A percentile compares a stretch with the other conserved stretches of the same genome.
Evolutionary conservation across 768 basidiomycete genomes (phyloP).

Genomic region (Gymnopilus dilepis): DNA sequence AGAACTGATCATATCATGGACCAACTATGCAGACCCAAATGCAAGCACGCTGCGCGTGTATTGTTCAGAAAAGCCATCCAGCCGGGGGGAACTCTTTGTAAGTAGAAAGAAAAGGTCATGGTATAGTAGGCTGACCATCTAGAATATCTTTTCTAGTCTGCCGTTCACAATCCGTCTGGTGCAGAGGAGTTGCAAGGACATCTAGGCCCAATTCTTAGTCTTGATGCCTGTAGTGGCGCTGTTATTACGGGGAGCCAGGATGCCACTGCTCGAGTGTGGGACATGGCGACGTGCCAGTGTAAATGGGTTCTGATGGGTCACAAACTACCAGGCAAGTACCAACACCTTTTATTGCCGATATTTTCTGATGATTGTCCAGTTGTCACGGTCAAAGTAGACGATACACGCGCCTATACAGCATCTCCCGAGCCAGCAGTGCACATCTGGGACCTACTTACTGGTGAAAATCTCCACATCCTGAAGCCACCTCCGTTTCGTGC

Average conservation of each 20-base stretch:
- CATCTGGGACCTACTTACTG: constrained; percentile 82
- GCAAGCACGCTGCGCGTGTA: neutral
- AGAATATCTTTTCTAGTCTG: constrained; percentile 35
- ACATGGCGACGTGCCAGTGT: constrained; percentile 76
- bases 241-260: constrained; percentile 92
- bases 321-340: constrained; percentile 72
- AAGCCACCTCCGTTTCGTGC: constrained; percentile 88
- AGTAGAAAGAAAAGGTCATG: no score
- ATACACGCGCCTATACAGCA: constrained; percentile 81
- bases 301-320: constrained; percentile 79
- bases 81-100: no score
- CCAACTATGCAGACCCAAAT: neutral
- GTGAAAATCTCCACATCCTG: constrained; percentile 72
- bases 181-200: constrained; percentile 43
- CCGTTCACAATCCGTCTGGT: constrained; percentile 83
- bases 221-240: constrained; percentile 80
- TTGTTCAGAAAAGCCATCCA: neutral
- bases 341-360: neutral
- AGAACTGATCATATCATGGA: neutral
- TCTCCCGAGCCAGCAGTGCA: constrained; percentile 91
- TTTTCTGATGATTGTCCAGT: constrained; percentile 47
- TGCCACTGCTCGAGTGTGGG: constrained; percentile 88
- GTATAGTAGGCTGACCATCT: neutral
- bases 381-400: constrained; percentile 86
- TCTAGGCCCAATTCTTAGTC: constrained; percentile 39